Base-by-base conservation (phyloP, 208 protist genomes). In the Herpetomonas samuelpessoai region DNA sequence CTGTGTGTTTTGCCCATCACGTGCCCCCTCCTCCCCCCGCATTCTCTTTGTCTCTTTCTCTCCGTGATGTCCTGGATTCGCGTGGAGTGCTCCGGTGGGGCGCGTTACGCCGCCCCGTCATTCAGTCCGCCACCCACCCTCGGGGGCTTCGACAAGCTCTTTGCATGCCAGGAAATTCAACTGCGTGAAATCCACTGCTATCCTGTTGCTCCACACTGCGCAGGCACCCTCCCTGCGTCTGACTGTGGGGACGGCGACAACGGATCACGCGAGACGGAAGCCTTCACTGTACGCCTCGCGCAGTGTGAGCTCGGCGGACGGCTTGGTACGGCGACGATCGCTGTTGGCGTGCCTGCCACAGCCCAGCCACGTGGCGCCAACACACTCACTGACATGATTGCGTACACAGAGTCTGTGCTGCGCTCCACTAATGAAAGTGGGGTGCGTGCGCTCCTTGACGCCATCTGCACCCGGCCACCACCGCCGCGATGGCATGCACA, bases 41-140 rank as follows among this genome's bases (percentile, higher is more conserved):
- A 6, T n/a, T 18, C 29, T n/a, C 31, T 30, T 46, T 22, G 28
- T 29, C n/a, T 38, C 16, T 22, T 38, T 4, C 19, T 24, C 26
- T 38, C 22, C 7, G 7, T 31, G 44, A 93, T 93, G 83, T 55
- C 74, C 16, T 93, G 87, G 84, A 67, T 88, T 46, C 69, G 69
- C 3, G 67, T 93, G 19, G 68, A 85, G 58, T 71, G 69, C 26
- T 67, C 47, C 19, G 68, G 58, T 29, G 83, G 83, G 19, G 27
- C 61, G 21, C 74, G 82, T 22, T 78, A 88, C 59, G 53, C 59
- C 19, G 81, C 83, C 2, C 87, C 87, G 2, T 90, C 81, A 0
- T 82, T 81, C 38, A 65, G 57, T n/a, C 59, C 68, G 16, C 62
- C 69, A 16, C 73, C 76, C 1, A 52, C 59, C 1, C 47, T 93